Base-by-base conservation (phyloP, 495 filamentous ascomycete genomes). In the Articulospora tetracladia region DNA sequence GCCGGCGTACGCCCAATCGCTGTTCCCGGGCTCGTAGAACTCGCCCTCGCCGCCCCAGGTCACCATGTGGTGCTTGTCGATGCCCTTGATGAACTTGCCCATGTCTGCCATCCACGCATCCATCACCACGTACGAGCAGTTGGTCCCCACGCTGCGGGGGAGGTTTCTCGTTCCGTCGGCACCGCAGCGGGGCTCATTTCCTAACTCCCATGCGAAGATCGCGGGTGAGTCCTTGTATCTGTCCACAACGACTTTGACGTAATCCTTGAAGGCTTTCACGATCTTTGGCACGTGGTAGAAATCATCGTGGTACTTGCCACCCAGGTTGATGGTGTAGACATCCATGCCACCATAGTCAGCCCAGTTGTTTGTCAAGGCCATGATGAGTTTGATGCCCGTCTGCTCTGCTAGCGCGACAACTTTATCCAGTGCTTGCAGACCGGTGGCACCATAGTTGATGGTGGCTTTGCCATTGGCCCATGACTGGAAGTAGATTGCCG, bases 161-260 rank as follows among this genome's bases (percentile, higher is more conserved):
- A 73, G 70, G 32, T 72, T 72, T 26, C 72, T 71, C 53, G 72
- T 66, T 57, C 69, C 72, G 48, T 77, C 78, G 11, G 77, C 76
- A 78, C 7, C 28, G 28, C 51, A 53, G 3, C 51, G 25, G 7
- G 85, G 82, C 73, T 90, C 88, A 68, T 91, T 91, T 24, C 76
- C 80, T 4, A 90, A 74, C 64, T 90, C 86, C 87, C 87, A 91
- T 0, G 83, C 80, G 65, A 90, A 85, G 59, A 90, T 76, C 2
- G 86, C 83, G 0, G 76, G 55, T 1, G 79, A 83, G 51, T 70
- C 70, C 23, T 68, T 74, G 71, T 89, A 89, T 11, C 86, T 79
- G 30, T 71, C 71, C 1, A 91, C 76, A 4, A 90, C 78, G 15
- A 83, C 75, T 47, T 80, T 70, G 68, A 89, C 78, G 72, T 89